Evolutionary conservation across 306 rosid genomes (phyloP).

Genomic region (Casuarina equisetifolia): DNA sequence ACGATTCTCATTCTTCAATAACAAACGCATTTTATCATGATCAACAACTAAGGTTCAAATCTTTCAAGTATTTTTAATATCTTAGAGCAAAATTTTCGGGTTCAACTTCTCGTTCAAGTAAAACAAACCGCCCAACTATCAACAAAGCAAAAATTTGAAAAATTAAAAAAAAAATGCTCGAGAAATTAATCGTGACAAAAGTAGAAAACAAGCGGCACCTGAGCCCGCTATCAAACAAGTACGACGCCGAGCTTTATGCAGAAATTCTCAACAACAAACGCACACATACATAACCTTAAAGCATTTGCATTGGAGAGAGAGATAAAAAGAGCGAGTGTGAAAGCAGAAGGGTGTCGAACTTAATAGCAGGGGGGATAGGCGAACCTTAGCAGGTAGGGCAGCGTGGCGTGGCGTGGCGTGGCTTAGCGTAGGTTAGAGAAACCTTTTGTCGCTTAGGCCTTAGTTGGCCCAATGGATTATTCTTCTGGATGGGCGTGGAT

Average conservation of each 20-base stretch:
- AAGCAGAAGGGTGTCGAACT: not conserved
- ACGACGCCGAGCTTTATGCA: not conserved
- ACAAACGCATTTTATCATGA: not conserved
- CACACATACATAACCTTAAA: slow-evolving; percentile 12
- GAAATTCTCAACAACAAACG: too few species aligned
- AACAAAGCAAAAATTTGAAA: not conserved
- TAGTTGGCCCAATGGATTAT: not conserved
- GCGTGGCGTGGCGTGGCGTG: slow-evolving; percentile 1
- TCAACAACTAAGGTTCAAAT: not conserved
- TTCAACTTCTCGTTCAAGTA: not conserved
- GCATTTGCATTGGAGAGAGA: slow-evolving; percentile 15
- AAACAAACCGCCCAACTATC: not conserved
- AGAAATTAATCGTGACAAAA: not conserved
- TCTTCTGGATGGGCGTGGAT: not conserved
- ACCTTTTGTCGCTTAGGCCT: not conserved
- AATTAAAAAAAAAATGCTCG: not conserved
- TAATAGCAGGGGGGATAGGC: slow-evolving; percentile 7
- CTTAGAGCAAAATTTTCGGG: not conserved
- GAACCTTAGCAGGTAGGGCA: slow-evolving; percentile 17
- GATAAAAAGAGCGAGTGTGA: not conserved
- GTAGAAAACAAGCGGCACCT: not conserved
- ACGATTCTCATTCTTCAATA: not conserved
- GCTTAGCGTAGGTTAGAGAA: not conserved
- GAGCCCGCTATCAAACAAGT: not conserved
- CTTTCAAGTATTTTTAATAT: not conserved